Conservation (phyloP, 148 eudicot genomes). For the Camellia japonica region DNA sequence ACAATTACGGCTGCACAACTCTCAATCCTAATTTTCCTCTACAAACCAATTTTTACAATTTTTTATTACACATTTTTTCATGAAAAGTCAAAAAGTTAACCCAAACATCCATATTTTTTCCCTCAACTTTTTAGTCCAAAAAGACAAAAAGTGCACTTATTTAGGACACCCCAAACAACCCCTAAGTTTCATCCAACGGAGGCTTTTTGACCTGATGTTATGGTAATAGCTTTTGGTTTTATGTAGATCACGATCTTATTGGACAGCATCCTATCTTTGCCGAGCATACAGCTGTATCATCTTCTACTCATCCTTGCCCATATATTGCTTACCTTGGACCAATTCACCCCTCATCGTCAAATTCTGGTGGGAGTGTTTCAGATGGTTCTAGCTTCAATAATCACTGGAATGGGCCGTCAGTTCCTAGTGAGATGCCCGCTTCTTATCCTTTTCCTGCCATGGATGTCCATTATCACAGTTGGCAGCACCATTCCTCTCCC, state of each 20-base stretch:
- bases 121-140: too few relatives aligned
- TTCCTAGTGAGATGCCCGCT: slow-evolving; percentile 52
- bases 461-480: slow-evolving; percentile 64
- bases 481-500: slow-evolving; percentile 63
- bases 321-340: slow-evolving; percentile 81
- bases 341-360: slow-evolving; percentile 57
- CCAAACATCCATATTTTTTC: too few relatives aligned
- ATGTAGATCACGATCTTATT: slow-evolving; percentile 73
- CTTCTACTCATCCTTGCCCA: slow-evolving; percentile 76
- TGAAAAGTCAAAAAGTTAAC: too few relatives aligned
- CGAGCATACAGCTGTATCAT: slow-evolving; percentile 72
- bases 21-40: too few relatives aligned
- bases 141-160: too few relatives aligned
- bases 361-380: slow-evolving; percentile 45
- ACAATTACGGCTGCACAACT: too few relatives aligned
- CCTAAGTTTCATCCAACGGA: background rate
- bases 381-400: slow-evolving; percentile 59
- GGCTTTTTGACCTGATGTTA: background rate
- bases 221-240: background rate
- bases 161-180: too few relatives aligned
- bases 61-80: too few relatives aligned
- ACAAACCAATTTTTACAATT: too few relatives aligned
- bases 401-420: slow-evolving; percentile 72
- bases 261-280: slow-evolving; percentile 69
- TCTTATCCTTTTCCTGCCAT: slow-evolving; percentile 63